Conservation (phyloP, 805 yeast genomes). For the Teunomyces barrocoloradensis region DNA sequence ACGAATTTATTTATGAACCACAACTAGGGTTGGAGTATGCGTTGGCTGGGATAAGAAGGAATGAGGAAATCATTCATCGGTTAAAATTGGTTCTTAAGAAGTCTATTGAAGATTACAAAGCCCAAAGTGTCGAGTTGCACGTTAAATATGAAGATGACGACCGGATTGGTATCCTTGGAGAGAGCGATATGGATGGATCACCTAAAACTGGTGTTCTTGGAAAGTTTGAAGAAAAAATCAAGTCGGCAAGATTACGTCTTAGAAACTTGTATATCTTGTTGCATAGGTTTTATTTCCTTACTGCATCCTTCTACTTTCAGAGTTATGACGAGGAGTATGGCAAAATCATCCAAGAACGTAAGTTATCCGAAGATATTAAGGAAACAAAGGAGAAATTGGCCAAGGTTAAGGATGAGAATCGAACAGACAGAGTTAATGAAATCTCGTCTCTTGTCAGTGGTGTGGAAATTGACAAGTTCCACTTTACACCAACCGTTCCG, state of each 20-base stretch:
- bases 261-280: conserved; percentile 56
- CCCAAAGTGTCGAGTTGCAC: conserved; percentile 16
- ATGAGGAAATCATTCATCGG: conserved; percentile 24
- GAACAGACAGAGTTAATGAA: conserved; percentile 14
- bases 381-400: neutral
- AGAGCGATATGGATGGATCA: neutral
- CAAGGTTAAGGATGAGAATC: conserved; percentile 7
- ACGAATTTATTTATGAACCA: conserved; percentile 57
- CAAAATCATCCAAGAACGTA: conserved; percentile 18
- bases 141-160: conserved; percentile 14
- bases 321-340: conserved; percentile 34
- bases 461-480: conserved; percentile 10
- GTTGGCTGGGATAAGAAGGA: conserved; percentile 33
- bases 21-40: conserved; percentile 49
- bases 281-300: conserved; percentile 75
- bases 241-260: conserved; percentile 25
- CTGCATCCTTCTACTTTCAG: conserved; percentile 73
- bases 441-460: conserved; percentile 22
- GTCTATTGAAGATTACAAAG: conserved; percentile 17
- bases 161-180: conserved; percentile 16
- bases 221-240: conserved; percentile 24
- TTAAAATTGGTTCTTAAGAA: conserved; percentile 16
- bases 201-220: conserved; percentile 9
- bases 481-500: conserved; percentile 6
- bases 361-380: conserved; percentile 1